Percentiles rank a stretch among this genome's conserved stretches.
phyloP scores from a whole-genome alignment of 163 green algal genomes.

The Volvox carteri region DNA sequence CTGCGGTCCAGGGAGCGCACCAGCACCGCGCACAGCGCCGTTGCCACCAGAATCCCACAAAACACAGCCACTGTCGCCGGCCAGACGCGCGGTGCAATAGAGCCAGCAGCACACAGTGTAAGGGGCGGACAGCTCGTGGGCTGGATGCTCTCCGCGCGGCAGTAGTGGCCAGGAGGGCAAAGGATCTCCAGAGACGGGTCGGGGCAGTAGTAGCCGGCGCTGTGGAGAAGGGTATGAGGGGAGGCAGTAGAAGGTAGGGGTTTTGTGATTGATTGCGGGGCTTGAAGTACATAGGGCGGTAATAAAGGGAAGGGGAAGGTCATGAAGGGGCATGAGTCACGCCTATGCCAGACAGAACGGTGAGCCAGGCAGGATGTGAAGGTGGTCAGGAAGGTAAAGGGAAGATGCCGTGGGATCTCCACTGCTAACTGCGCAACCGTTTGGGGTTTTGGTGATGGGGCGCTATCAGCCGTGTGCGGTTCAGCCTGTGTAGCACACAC shows the following conservation, averaged over 20 bases:
- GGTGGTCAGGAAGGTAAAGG: background rate
- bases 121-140: slow-evolving; percentile 69
- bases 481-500: too few relatives aligned
- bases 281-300: too few relatives aligned
- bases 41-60: background rate
- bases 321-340: too few relatives aligned
- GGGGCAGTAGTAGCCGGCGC: slow-evolving; percentile 81
- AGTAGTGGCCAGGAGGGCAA: slow-evolving; percentile 80
- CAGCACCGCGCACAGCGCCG: background rate
- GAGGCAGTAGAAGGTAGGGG: background rate
- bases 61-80: background rate
- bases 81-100: slow-evolving; percentile 65
- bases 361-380: too few relatives aligned
- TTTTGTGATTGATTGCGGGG: too few relatives aligned
- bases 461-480: too few relatives aligned
- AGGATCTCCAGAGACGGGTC: slow-evolving; percentile 64
- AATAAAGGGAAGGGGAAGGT: too few relatives aligned
- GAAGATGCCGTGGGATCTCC: too few relatives aligned
- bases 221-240: slow-evolving; percentile 45
- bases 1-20: too few relatives aligned
- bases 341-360: too few relatives aligned
- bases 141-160: slow-evolving; percentile 63
- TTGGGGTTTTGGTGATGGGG: too few relatives aligned
- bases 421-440: too few relatives aligned
- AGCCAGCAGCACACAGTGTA: slow-evolving; percentile 69